A percentile compares a stretch with the other conserved stretches of the same genome.
Evolutionary conservation across 208 protist species (phyloP).

Genomic region (Naegleria lovaniensis): DNA sequence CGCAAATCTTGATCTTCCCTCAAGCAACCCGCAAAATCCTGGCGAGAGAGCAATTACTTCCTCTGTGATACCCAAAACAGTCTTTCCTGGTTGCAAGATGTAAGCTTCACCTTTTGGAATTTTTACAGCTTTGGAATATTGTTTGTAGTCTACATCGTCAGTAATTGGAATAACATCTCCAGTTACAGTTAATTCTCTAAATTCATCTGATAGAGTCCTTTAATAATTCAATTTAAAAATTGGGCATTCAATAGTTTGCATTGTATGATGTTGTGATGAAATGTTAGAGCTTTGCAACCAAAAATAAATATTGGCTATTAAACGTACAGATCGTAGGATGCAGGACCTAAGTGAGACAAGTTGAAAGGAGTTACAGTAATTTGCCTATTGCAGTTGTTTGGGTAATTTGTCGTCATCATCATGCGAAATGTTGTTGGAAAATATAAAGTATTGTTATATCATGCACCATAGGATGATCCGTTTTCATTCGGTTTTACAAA

Average conservation of each 20-base stretch:
- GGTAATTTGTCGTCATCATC: no score
- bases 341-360: conserved; percentile 31
- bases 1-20: conserved; percentile 53
- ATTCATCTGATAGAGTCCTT: conserved; percentile 39
- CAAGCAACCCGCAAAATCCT: conserved; percentile 46
- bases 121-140: conserved; percentile 30
- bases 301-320: background rate
- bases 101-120: conserved; percentile 38
- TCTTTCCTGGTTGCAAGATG: conserved; percentile 32
- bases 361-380: conserved; percentile 42
- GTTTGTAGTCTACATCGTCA: conserved; percentile 40
- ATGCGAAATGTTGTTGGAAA: no score
- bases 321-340: background rate
- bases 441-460: no score
- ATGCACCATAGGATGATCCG: no score
- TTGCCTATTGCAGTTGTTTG: conserved; percentile 31
- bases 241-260: background rate
- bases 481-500: no score
- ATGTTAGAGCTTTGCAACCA: background rate
- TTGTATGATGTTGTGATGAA: background rate
- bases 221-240: background rate
- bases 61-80: conserved; percentile 47
- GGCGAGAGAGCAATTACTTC: conserved; percentile 39
- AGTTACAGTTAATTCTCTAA: conserved; percentile 33
- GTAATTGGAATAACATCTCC: conserved; percentile 28